These are phyloP conservation scores for Conidiobolus incongruus DNA, from an alignment of 371 early-diverging fungal species.

Conservation along the genomic window DNA sequence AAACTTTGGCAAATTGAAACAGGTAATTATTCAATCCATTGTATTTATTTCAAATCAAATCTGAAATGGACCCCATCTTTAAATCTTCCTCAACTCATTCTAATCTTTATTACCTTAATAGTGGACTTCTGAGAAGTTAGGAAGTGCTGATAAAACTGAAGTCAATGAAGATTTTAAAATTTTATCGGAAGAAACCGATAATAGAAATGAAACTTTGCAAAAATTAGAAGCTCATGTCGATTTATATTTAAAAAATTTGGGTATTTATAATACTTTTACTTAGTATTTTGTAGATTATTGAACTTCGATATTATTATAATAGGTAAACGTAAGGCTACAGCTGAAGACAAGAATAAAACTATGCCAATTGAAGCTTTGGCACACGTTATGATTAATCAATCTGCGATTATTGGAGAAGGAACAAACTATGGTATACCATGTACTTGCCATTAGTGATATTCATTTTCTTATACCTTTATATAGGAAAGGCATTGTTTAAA, in stretches of 20 bases:
- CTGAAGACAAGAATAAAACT: constrained; percentile 32
- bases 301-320: constrained; percentile 11
- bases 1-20: constrained; percentile 2
- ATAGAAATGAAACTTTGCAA: constrained; percentile 5
- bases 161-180: constrained; percentile 8
- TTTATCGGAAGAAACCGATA: constrained; percentile 7
- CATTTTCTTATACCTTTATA: no score
- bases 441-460: no score
- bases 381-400: constrained; percentile 26
- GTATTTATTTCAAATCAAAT: background rate
- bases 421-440: constrained; percentile 25
- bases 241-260: constrained; percentile 6
- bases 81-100: background rate
- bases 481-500: constrained; percentile 21
- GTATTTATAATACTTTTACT: no score
- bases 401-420: constrained; percentile 24
- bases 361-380: constrained; percentile 35
- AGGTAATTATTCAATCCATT: background rate
- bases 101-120: background rate
- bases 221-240: constrained; percentile 2
- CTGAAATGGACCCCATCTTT: background rate
- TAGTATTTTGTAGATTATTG: constrained; percentile 7
- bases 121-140: constrained; percentile 10
- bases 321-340: constrained; percentile 24
- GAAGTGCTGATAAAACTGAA: constrained; percentile 6